Evolutionary conservation across 257 asterid species (phyloP), one percentile per base, ranked within the genome.

Genomic region (Phtheirospermum japonicum): DNA sequence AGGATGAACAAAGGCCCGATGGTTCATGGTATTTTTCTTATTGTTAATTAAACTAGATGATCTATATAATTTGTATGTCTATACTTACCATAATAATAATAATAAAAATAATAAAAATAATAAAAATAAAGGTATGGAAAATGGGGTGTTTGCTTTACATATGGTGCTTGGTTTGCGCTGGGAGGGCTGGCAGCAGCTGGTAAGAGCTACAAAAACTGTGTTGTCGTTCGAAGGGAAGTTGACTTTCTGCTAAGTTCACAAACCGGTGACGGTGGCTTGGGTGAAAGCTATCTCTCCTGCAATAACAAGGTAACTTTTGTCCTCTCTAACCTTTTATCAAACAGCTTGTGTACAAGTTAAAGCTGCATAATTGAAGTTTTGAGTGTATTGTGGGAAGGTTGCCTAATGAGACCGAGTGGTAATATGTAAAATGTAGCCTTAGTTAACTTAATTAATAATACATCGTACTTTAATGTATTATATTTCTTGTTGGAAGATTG

Each of bases 71-170:
- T n/a, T n/a, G n/a, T n/a, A n/a, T n/a, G n/a, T n/a, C n/a, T n/a
- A n/a, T n/a, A n/a, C n/a, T n/a, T n/a, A n/a, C n/a, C n/a, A n/a
- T n/a, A n/a, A n/a, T n/a, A n/a, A n/a, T n/a, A n/a, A n/a, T n/a
- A n/a, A n/a, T n/a, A n/a, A n/a, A n/a, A n/a, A n/a, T n/a, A n/a
- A n/a, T n/a, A n/a, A n/a, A 6, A 36, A 12, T 42, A 2, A 4
- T 5, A n/a, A 9, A 2, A 2, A 9, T 14, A 57, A 28, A 80
- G 91, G 96, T 78, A 82, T 30, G 97, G 97, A 30, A 77, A 72
- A 56, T 89, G 89, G 94, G 97, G 91, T 4, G 81, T 86, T 53
- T 89, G 97, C 74, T 89, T 86, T 75, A 89, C 83, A 28, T 89
- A 89, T 57, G 95, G 87, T 0, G 66, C 85, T 19, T 89, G 92